phyloP scores from a whole-genome alignment of 352 stramenopile species.

The Phytophthora melonis region DNA sequence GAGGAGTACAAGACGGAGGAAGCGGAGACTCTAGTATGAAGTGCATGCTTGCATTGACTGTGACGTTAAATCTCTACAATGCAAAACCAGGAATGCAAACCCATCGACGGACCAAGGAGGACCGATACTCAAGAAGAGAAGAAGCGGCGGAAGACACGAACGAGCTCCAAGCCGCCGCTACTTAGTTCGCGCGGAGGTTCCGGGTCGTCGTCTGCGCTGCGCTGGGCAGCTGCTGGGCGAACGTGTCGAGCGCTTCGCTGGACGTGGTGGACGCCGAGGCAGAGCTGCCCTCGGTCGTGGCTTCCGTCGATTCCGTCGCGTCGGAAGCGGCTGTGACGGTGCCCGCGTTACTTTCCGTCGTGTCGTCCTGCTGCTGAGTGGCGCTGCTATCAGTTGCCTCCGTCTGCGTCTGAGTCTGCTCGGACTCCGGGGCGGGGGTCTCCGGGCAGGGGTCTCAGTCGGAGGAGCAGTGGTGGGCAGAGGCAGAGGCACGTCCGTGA shows the following conservation, averaged over 20 bases:
- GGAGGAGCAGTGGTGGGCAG: slow-evolving; percentile 10
- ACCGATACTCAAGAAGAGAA: slow-evolving; percentile 26
- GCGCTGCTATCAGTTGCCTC: neutral
- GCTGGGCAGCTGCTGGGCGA: slow-evolving; percentile 19
- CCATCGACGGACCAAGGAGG: slow-evolving; percentile 22
- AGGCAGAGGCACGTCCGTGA: slow-evolving; percentile 27
- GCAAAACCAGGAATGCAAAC: slow-evolving; percentile 27
- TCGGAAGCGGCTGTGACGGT: neutral
- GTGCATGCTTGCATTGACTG: slow-evolving; percentile 30
- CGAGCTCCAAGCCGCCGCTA: neutral
- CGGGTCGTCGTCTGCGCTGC: slow-evolving; percentile 5
- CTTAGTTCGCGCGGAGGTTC: slow-evolving; percentile 37
- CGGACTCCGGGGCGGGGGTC: neutral
- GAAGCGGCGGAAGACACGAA: slow-evolving; percentile 16
- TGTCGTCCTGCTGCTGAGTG: slow-evolving; percentile 14
- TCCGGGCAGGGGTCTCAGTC: slow-evolving; percentile 24
- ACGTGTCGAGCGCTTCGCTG: slow-evolving; percentile 21
- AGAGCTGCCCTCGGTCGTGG: neutral
- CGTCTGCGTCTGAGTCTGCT: slow-evolving; percentile 15
- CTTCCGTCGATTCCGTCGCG: neutral
- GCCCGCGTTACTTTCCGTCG: neutral
- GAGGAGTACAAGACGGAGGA: no score
- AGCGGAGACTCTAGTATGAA: neutral
- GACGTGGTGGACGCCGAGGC: slow-evolving; percentile 9
- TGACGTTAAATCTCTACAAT: slow-evolving; percentile 25